Conservation (phyloP, 2,329 filamentous ascomycete species). For the Zymoseptoria pseudotritici region DNA sequence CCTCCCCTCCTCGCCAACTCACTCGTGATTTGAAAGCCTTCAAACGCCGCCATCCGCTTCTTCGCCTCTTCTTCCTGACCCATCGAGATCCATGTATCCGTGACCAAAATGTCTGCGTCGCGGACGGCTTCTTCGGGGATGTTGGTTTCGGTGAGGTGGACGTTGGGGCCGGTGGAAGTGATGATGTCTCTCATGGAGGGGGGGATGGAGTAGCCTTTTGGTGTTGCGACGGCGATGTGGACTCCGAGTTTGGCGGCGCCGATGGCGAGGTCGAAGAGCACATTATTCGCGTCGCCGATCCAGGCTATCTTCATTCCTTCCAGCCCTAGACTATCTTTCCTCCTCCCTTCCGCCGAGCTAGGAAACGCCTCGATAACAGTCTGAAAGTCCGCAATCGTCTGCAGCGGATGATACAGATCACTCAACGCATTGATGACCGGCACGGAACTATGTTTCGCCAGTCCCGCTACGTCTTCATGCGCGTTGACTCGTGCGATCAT, state of each 20-base stretch:
- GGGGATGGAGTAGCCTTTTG: conserved; percentile 76
- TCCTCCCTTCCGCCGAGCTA: neutral
- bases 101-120: conserved; percentile 81
- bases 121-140: conserved; percentile 79
- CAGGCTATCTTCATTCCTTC: conserved; percentile 86
- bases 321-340: conserved; percentile 53
- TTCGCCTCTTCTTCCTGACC: conserved; percentile 82
- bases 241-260: conserved; percentile 81
- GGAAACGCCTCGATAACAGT: conserved; percentile 77
- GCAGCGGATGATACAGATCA: conserved; percentile 86
- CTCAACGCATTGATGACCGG: conserved; percentile 58
- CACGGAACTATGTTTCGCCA: conserved; percentile 42
- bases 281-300: conserved; percentile 96
- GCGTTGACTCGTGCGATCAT: conserved; percentile 47
- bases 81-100: conserved; percentile 98
- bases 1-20: conserved; percentile 77
- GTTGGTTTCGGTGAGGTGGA: conserved; percentile 60
- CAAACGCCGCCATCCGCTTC: conserved; percentile 71
- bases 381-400: conserved; percentile 88
- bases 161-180: conserved; percentile 40
- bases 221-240: conserved; percentile 79
- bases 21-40: conserved; percentile 83
- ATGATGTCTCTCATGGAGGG: conserved; percentile 67
- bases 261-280: conserved; percentile 87
- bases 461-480: conserved; percentile 42